Evolutionary conservation across 176 grass and related monocot genomes (phyloP), one percentile per base, ranked within the genome.

Genomic region (Triticum aestivum): DNA sequence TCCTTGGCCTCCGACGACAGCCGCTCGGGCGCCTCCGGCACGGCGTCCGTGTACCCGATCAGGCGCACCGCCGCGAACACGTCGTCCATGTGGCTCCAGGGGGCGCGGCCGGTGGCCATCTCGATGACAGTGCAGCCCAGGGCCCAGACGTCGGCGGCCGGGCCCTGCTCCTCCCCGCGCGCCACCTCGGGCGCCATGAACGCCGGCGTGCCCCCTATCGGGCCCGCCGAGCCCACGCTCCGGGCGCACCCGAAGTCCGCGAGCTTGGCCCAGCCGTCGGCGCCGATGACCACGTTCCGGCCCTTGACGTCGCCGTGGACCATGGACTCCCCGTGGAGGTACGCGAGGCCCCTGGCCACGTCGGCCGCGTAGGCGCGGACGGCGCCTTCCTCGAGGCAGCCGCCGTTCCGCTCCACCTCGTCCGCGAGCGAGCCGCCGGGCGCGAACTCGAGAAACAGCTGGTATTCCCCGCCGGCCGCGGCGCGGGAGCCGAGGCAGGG

Each of bases 111-210:
- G 12, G 93, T 95, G 42, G 86, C 86, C 90, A 98, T 94, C 91
- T 95, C 96, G 64, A 98, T 54, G 64, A 93, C 64, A 37, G 84
- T 90, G 91, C 95, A 98, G 0, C 93, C 95, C 2, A 95, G 87
- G 7, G 95, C 93, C 95, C 93, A 98, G 9, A 98, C 87, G 61
- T 98, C 93, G 76, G 93, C 95, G 4, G 83, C 73, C 6, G 79
- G 86, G 1, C 93, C 86, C 81, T 94, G 91, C 87, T 89, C 93
- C 70, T 98, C 93, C 37, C 93, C 93, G 56, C 96, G 88, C 9
- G 79, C 93, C 33, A 94, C 96, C 87, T 98, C 96, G 5, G 96
- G 96, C 15, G 96, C 91, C 96, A 98, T 96, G 88, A 96, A 98
- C 85, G 94, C 86, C 81, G 92, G 93, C 5, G 93, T 98, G 20